Percentiles rank a stretch among this genome's conserved stretches.
Evolutionary conservation across 306 rosid species (phyloP).

Genomic region (Glycine soja): DNA sequence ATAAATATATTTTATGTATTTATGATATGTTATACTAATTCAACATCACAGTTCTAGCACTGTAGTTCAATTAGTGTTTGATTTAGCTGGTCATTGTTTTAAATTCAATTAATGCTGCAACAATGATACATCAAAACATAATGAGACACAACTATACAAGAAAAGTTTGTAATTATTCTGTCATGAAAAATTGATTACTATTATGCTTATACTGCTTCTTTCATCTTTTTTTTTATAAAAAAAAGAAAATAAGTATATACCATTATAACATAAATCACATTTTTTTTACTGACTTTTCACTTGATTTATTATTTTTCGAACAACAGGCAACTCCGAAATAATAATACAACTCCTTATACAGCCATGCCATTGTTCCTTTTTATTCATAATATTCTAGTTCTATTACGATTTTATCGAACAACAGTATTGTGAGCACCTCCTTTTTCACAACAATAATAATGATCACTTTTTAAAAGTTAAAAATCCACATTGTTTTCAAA

Average conservation of each 20-base stretch:
- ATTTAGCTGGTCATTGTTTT: neutral
- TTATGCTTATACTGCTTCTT: neutral
- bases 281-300: neutral
- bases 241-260: neutral
- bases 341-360: neutral
- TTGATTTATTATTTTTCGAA: neutral
- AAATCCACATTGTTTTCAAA: neutral
- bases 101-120: neutral
- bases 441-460: neutral
- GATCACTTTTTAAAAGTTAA: neutral
- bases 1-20: too few relatives aligned
- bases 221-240: neutral
- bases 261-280: too few relatives aligned
- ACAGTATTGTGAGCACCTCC: neutral
- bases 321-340: too few relatives aligned
- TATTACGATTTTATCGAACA: neutral
- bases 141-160: neutral
- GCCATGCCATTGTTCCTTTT: neutral
- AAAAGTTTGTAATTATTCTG: too few relatives aligned
- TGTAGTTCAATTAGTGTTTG: neutral
- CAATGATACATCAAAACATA: neutral
- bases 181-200: neutral
- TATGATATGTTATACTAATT: too few relatives aligned
- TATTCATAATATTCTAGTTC: neutral
- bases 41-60: neutral